Percentiles rank a stretch among this genome's conserved stretches.
Evolutionary conservation across 2,329 filamentous ascomycete genomes (phyloP).

Genomic region (Magnaporthiopsis rhizophila): DNA sequence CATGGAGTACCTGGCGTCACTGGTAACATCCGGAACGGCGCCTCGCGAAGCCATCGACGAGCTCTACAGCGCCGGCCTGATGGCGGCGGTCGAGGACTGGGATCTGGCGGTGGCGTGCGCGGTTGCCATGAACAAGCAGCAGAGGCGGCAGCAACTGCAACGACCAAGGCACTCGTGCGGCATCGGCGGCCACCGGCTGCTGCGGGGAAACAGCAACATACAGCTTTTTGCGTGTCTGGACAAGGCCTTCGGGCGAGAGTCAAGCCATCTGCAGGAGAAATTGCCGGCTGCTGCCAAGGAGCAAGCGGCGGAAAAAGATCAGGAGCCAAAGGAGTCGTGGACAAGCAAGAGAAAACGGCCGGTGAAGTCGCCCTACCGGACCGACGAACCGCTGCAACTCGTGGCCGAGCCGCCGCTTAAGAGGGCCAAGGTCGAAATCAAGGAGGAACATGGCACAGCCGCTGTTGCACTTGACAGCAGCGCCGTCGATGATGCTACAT

Average conservation of each 20-base stretch:
- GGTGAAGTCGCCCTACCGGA: slow-evolving; percentile 9
- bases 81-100: slow-evolving; percentile 25
- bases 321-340: not conserved
- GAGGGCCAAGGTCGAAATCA: not conserved
- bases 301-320: not conserved
- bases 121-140: slow-evolving; percentile 17
- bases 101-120: slow-evolving; percentile 25
- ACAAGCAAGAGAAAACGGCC: not conserved
- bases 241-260: not conserved
- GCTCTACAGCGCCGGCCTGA: slow-evolving; percentile 20
- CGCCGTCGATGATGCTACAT: no score
- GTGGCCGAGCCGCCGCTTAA: not conserved
- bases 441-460: not conserved
- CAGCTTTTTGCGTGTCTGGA: slow-evolving; percentile 5
- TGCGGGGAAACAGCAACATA: not conserved
- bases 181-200: not conserved
- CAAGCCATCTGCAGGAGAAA: not conserved
- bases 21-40: slow-evolving; percentile 18
- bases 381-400: not conserved
- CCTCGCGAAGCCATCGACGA: slow-evolving; percentile 19
- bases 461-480: not conserved
- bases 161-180: not conserved
- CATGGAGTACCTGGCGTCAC: slow-evolving; percentile 18
- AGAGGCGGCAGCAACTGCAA: not conserved
- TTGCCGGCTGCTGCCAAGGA: not conserved